Evolutionary conservation across 192 early-diverging fungal species (phyloP).

Genomic region (Gaertneriomyces sp.): DNA sequence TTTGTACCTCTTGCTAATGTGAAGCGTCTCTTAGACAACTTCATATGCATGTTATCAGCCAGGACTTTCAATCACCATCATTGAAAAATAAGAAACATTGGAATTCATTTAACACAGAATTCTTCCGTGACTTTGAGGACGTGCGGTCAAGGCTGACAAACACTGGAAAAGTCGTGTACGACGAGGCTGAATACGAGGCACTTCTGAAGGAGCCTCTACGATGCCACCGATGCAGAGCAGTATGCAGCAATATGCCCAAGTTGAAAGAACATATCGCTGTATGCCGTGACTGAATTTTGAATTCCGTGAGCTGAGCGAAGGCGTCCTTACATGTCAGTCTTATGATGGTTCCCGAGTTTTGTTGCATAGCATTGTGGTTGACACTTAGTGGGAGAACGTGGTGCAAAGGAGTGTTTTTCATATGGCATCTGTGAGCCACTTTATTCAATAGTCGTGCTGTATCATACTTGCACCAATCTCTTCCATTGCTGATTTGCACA

Average conservation of each 20-base stretch:
- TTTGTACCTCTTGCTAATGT: not conserved
- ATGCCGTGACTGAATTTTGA: not conserved
- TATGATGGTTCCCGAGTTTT: no score
- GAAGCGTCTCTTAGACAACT: slow-evolving; percentile 37
- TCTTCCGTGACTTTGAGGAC: slow-evolving; percentile 47
- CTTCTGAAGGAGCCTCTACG: slow-evolving; percentile 42
- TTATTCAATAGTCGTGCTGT: no score
- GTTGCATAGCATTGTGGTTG: no score
- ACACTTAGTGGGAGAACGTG: no score
- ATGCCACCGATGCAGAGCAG: slow-evolving; percentile 51
- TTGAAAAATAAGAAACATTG: slow-evolving; percentile 63
- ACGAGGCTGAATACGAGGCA: slow-evolving; percentile 29
- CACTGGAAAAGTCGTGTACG: slow-evolving; percentile 35
- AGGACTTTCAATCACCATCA: slow-evolving; percentile 49
- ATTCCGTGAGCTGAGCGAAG: no score
- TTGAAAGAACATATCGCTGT: slow-evolving; percentile 44
- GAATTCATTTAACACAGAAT: slow-evolving; percentile 61
- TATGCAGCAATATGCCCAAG: slow-evolving; percentile 37
- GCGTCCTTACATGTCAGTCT: no score
- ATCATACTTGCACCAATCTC: no score
- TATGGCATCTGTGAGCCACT: no score
- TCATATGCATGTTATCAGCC: slow-evolving; percentile 62
- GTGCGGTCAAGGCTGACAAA: slow-evolving; percentile 37
- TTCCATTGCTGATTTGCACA: no score
- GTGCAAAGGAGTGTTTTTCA: no score